A percentile compares a stretch with the other conserved stretches of the same genome.
Evolutionary conservation across 2,329 filamentous ascomycete species (phyloP).

Genomic region (Claviceps digitariae): DNA sequence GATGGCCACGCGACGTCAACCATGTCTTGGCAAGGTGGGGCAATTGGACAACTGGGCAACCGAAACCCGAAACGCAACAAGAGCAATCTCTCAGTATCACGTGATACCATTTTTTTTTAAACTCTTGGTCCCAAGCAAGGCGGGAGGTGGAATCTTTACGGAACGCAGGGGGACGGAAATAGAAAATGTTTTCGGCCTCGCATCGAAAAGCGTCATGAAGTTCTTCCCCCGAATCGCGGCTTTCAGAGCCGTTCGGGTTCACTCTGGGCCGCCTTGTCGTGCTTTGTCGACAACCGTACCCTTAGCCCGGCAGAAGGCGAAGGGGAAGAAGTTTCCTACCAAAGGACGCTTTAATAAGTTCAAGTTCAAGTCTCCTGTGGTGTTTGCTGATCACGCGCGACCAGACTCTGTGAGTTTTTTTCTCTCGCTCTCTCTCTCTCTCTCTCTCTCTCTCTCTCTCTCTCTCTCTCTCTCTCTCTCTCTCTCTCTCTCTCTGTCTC

Average conservation of each 20-base stretch:
- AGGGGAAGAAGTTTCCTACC: background rate
- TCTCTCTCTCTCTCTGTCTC: background rate
- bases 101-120: background rate
- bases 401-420: conserved; percentile 14
- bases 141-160: background rate
- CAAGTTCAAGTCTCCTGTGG: conserved; percentile 4
- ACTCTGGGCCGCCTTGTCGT: conserved; percentile 7
- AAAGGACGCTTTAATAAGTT: background rate
- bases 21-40: background rate
- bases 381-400: conserved; percentile 7
- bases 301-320: conserved; percentile 1
- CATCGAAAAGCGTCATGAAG: conserved; percentile 15
- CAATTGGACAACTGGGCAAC: too few species aligned
- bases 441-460: background rate
- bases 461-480: background rate
- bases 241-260: conserved; percentile 11
- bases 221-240: conserved; percentile 14
- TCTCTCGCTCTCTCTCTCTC: background rate
- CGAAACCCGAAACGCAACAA: too few species aligned
- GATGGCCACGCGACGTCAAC: conserved; percentile 3
- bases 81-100: background rate
- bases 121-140: background rate
- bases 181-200: background rate
- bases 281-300: conserved; percentile 14
- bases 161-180: conserved; percentile 1